A percentile compares a stretch with the other conserved stretches of the same genome.
phyloP scores from a whole-genome alignment of 192 early-diverging fungal species.

The Coemansia sp. region DNA sequence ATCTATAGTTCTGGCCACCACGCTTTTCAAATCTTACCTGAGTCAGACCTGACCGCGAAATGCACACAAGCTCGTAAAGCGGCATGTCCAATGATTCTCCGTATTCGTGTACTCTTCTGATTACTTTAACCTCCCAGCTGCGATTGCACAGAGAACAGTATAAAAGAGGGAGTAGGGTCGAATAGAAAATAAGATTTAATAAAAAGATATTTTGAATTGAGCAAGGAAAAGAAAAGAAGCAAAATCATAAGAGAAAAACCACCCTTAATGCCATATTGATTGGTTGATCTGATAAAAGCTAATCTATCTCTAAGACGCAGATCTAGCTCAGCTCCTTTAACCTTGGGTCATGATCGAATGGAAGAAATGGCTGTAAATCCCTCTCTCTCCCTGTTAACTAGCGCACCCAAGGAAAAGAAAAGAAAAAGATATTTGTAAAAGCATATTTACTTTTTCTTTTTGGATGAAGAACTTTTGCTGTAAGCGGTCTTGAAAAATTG shows the following conservation, averaged over 20 bases:
- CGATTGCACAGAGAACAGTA: neutral
- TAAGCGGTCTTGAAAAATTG: slow-evolving; percentile 78
- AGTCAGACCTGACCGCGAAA: slow-evolving; percentile 58
- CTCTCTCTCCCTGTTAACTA: too few species aligned
- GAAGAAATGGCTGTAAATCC: too few species aligned
- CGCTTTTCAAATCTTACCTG: slow-evolving; percentile 40
- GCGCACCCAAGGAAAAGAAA: slow-evolving; percentile 2
- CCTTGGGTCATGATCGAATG: too few species aligned
- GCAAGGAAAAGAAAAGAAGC: neutral
- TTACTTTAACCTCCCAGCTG: neutral
- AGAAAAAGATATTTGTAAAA: slow-evolving; percentile 13
- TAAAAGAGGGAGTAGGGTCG: too few species aligned
- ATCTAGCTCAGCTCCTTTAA: too few species aligned
- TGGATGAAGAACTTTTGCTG: slow-evolving; percentile 8
- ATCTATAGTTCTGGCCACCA: neutral
- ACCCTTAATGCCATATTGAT: neutral
- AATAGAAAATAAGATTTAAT: neutral
- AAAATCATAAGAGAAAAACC: neutral
- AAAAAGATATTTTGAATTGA: neutral
- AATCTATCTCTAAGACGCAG: too few species aligned
- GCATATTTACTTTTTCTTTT: slow-evolving; percentile 24
- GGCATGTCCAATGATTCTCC: slow-evolving; percentile 52
- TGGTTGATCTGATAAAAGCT: too few species aligned
- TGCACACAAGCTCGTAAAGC: slow-evolving; percentile 70
- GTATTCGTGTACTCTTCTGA: neutral